Evolutionary conservation across 2,329 filamentous ascomycete genomes (phyloP).

Genomic region (Penicillium sp.): DNA sequence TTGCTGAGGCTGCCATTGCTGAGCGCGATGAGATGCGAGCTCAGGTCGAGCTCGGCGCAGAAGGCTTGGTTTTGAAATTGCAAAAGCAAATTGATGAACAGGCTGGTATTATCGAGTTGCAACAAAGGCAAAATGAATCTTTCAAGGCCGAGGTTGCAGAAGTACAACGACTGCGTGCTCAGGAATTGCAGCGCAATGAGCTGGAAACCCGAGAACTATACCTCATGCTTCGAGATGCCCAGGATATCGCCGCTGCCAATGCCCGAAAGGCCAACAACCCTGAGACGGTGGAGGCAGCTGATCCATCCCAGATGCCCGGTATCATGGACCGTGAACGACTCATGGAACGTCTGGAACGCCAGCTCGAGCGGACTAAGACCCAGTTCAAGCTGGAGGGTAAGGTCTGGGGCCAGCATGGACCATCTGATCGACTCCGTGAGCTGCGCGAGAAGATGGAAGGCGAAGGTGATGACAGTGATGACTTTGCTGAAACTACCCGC

Average conservation of each 20-base stretch:
- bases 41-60: constrained; percentile 84
- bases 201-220: constrained; percentile 95
- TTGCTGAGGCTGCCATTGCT: constrained; percentile 92
- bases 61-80: constrained; percentile 87
- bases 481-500: constrained; percentile 56
- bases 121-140: constrained; percentile 78
- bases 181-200: constrained; percentile 92
- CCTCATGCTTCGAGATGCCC: constrained; percentile 95
- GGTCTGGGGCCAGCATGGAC: constrained; percentile 81
- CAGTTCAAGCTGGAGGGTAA: constrained; percentile 96
- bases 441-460: constrained; percentile 93
- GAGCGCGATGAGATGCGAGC: constrained; percentile 94
- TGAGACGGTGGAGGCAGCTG: constrained; percentile 54
- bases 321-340: constrained; percentile 90
- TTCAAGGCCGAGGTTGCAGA: constrained; percentile 88
- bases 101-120: constrained; percentile 82
- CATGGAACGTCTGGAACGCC: constrained; percentile 91
- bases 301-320: constrained; percentile 78
- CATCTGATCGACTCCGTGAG: constrained; percentile 87
- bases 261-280: constrained; percentile 58
- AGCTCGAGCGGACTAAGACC: constrained; percentile 94
- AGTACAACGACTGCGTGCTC: constrained; percentile 78
- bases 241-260: constrained; percentile 89
- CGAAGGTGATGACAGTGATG: constrained; percentile 51
- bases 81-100: constrained; percentile 96